Evolutionary conservation across 164 flowering plant genomes (phyloP).

Genomic region (Vitis amurensis): DNA sequence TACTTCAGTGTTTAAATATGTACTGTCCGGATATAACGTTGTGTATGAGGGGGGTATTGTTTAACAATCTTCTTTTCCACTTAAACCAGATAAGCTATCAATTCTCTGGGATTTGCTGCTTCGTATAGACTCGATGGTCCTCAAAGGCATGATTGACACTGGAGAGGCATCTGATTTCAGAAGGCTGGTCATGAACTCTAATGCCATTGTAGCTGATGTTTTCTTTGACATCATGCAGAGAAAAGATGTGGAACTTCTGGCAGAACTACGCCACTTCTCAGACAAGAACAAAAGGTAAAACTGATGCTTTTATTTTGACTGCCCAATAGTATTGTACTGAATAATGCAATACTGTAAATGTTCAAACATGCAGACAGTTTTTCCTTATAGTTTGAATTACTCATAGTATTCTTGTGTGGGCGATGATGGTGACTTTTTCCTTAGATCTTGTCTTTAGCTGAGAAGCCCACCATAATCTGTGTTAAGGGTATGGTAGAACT

Average conservation of each 20-base stretch:
- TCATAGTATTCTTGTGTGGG: too few relatives aligned
- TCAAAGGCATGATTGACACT: slow-evolving; percentile 46
- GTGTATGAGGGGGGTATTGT: neutral
- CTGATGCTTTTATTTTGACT: neutral
- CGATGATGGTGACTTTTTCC: too few relatives aligned
- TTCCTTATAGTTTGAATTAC: too few relatives aligned
- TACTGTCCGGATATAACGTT: neutral
- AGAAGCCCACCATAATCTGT: too few relatives aligned
- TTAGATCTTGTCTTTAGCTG: too few relatives aligned
- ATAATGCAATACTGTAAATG: too few relatives aligned
- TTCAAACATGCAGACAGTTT: too few relatives aligned
- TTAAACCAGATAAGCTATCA: slow-evolving; percentile 35
- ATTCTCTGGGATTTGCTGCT: slow-evolving; percentile 61
- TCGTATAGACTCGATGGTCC: slow-evolving; percentile 81
- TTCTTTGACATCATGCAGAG: slow-evolving; percentile 32
- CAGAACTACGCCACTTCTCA: slow-evolving; percentile 48
- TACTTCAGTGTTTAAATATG: neutral
- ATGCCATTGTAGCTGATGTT: slow-evolving; percentile 34
- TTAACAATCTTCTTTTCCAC: slow-evolving; percentile 4
- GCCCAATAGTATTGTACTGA: neutral
- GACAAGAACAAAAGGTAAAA: slow-evolving; percentile 44
- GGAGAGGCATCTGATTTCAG: slow-evolving; percentile 66
- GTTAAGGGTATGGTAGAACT: too few relatives aligned
- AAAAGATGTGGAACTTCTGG: slow-evolving; percentile 57
- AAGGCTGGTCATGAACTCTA: slow-evolving; percentile 43